These are phyloP conservation scores for Tylopilus sp. DNA, from an alignment of 768 basidiomycete species.

Conservation along the genomic window DNA sequence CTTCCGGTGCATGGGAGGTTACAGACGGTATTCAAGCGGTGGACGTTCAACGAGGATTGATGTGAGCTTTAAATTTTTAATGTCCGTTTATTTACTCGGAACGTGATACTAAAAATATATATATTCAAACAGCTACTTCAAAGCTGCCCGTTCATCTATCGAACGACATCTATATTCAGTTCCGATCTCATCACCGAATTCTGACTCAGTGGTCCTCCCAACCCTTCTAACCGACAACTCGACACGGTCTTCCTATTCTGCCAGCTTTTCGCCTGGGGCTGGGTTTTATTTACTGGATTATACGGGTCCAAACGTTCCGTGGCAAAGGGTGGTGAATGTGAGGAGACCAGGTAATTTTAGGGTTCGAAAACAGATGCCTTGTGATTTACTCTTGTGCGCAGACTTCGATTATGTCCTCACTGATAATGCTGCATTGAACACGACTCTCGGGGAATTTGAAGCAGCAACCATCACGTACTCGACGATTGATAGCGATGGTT, in stretches of 20 bases:
- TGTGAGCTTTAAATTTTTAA: conserved; percentile 52
- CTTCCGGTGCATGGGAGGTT: conserved; percentile 89
- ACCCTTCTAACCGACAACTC: conserved; percentile 50
- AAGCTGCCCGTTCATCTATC: conserved; percentile 79
- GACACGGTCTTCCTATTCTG: conserved; percentile 54
- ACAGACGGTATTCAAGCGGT: conserved; percentile 69
- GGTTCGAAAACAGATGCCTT: neutral
- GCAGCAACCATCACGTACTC: conserved; percentile 64
- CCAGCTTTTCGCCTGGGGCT: conserved; percentile 79
- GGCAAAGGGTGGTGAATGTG: conserved; percentile 74
- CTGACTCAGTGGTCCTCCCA: conserved; percentile 34
- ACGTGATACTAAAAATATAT: conserved; percentile 22
- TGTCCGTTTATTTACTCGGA: conserved; percentile 24
- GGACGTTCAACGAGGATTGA: conserved; percentile 59
- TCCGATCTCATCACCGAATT: conserved; percentile 53
- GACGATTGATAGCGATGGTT: conserved; percentile 77
- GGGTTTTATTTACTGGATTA: conserved; percentile 84
- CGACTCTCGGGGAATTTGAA: conserved; percentile 65
- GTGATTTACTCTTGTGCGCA: conserved; percentile 23
- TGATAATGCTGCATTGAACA: conserved; percentile 64
- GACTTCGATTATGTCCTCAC: conserved; percentile 65
- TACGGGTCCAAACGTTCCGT: conserved; percentile 78
- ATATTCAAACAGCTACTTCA: conserved; percentile 67
- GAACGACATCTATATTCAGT: conserved; percentile 84
- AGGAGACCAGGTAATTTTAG: conserved; percentile 40